These are phyloP conservation scores for Microascus cirrosus DNA, from an alignment of 2,329 filamentous ascomycete genomes.

Conservation along the genomic window DNA sequence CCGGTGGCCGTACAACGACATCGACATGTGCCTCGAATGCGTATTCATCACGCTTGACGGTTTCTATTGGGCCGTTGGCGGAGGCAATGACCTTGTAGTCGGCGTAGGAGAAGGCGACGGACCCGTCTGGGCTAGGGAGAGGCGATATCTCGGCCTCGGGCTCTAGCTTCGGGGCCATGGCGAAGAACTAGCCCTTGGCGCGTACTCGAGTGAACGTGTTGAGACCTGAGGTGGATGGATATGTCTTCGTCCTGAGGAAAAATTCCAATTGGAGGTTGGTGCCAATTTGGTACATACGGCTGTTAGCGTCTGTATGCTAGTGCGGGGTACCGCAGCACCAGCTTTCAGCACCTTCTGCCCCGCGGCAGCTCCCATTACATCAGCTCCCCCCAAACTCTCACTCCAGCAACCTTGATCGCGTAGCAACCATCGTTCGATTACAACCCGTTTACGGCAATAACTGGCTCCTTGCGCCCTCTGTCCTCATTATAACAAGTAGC, in stretches of 20 bases:
- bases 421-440: constrained; percentile 6
- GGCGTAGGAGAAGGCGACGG: constrained; percentile 61
- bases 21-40: constrained; percentile 86
- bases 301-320: too few relatives aligned
- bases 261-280: background rate
- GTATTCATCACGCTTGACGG: constrained; percentile 76
- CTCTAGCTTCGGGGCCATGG: constrained; percentile 29
- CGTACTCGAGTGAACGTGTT: background rate
- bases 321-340: background rate
- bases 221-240: background rate
- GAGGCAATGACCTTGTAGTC: constrained; percentile 76
- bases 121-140: constrained; percentile 66
- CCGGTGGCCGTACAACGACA: constrained; percentile 76
- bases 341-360: background rate
- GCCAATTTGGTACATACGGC: background rate
- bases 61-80: constrained; percentile 89
- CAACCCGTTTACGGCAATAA: constrained; percentile 3
- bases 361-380: background rate
- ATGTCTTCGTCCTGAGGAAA: background rate
- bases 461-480: background rate
- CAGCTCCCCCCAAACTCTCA: background rate
- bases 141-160: constrained; percentile 43
- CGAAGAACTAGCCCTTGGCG: background rate
- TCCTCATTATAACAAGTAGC: background rate
- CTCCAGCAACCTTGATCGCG: background rate